Percentiles rank a stretch among this genome's conserved stretches.
Evolutionary conservation across 768 basidiomycete genomes (phyloP).

Genomic region (Leccinum truebloodii): DNA sequence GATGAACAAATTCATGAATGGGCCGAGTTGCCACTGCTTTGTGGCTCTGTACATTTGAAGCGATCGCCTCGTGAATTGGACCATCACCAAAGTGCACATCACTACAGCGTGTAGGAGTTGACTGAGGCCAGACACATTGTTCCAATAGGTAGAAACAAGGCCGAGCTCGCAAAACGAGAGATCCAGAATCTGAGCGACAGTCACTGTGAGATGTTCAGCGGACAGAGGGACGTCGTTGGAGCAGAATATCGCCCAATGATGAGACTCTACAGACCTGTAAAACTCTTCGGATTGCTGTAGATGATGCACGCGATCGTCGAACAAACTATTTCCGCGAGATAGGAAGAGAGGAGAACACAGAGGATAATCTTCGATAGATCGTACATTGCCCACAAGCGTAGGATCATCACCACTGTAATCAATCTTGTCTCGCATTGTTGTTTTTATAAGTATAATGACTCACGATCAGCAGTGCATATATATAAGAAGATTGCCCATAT

Average conservation of each 20-base stretch:
- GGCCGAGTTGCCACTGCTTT: neutral
- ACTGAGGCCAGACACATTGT: neutral
- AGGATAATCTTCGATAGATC: slow-evolving; percentile 10
- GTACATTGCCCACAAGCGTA: slow-evolving; percentile 19
- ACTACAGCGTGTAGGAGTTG: neutral
- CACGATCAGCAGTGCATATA: slow-evolving; percentile 12
- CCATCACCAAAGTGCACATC: neutral
- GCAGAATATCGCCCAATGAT: neutral
- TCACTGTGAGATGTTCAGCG: neutral
- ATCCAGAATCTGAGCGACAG: neutral
- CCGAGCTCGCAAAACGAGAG: neutral
- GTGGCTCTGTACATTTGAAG: neutral
- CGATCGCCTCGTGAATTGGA: neutral
- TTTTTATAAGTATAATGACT: neutral
- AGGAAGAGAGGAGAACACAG: slow-evolving; percentile 12
- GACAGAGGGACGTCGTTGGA: neutral
- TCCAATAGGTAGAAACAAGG: neutral
- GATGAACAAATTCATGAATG: slow-evolving; percentile 3
- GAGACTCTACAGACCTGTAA: neutral
- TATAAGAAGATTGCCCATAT: slow-evolving; percentile 3
- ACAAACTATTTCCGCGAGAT: slow-evolving; percentile 1
- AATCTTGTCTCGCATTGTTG: neutral
- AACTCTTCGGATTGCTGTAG: neutral
- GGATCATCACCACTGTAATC: slow-evolving; percentile 16
- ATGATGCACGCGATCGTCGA: neutral